phyloP scores from a whole-genome alignment of 176 grass and related monocot species.

The Carex littledalei region DNA sequence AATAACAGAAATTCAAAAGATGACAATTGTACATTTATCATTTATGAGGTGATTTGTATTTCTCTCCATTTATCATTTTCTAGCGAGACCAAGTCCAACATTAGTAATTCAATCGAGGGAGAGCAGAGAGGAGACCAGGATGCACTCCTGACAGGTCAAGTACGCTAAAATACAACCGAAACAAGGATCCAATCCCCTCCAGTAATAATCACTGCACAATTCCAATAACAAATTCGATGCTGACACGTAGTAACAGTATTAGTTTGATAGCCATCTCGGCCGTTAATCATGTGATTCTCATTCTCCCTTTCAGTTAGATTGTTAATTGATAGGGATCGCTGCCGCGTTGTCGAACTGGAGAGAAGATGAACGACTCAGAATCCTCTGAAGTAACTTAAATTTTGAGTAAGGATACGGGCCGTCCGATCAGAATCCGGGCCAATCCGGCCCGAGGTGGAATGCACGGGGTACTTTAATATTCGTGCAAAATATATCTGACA shows the following conservation, averaged over 20 bases:
- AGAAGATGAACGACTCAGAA: not conserved
- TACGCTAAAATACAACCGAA: not conserved
- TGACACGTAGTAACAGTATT: not conserved
- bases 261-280: not conserved
- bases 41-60: not conserved
- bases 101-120: not conserved
- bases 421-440: too few species aligned
- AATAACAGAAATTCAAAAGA: not conserved
- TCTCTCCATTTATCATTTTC: not conserved
- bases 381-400: too few species aligned
- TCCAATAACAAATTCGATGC: not conserved
- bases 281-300: not conserved
- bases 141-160: not conserved
- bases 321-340: not conserved
- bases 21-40: not conserved
- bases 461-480: too few species aligned
- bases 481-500: too few species aligned
- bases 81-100: not conserved
- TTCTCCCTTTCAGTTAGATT: not conserved
- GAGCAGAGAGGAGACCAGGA: not conserved
- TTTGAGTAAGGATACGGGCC: too few species aligned
- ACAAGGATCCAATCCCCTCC: not conserved
- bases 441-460: too few species aligned
- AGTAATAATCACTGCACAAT: not conserved
- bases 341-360: not conserved